Conservation (phyloP, 1,139 yeast species). For the Suhomyces wounanorum region DNA sequence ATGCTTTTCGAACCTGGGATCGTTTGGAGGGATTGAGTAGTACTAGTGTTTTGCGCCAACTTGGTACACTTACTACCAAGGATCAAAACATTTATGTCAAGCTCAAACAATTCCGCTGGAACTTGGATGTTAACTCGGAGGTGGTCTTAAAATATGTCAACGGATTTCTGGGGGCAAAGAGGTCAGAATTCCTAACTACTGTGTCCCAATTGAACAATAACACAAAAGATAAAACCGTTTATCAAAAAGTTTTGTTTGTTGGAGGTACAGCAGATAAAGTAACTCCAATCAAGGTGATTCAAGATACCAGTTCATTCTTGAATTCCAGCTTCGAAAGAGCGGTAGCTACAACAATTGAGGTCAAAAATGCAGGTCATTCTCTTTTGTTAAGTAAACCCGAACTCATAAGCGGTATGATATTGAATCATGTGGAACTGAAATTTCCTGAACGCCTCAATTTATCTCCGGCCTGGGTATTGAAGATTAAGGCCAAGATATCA, state of each 20-base stretch:
- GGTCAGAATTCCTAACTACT: conserved; percentile 47
- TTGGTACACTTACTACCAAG: conserved; percentile 28
- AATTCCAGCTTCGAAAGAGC: conserved; percentile 27
- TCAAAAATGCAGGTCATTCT: conserved; percentile 68
- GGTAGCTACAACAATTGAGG: conserved; percentile 37
- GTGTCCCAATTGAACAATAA: conserved; percentile 39
- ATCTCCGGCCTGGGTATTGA: conserved; percentile 65
- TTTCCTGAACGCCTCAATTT: conserved; percentile 52
- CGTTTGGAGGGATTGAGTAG: conserved; percentile 64
- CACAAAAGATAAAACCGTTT: conserved; percentile 31
- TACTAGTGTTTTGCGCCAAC: conserved; percentile 56
- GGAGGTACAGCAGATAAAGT: conserved; percentile 62
- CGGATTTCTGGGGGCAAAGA: conserved; percentile 48
- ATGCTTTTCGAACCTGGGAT: conserved; percentile 59
- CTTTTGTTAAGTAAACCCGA: conserved; percentile 66
- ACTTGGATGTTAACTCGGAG: conserved; percentile 60
- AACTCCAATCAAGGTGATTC: conserved; percentile 47
- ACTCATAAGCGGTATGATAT: conserved; percentile 60
- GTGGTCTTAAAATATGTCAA: conserved; percentile 55
- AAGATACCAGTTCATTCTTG: conserved; percentile 28
- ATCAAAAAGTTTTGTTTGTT: conserved; percentile 50
- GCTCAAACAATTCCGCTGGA: conserved; percentile 68
- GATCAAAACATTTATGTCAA: conserved; percentile 42
- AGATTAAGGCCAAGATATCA: conserved; percentile 58
- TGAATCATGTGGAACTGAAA: conserved; percentile 56